phyloP scores from a whole-genome alignment of 2,329 filamentous ascomycete genomes.

The Alternaria brassicicola region DNA sequence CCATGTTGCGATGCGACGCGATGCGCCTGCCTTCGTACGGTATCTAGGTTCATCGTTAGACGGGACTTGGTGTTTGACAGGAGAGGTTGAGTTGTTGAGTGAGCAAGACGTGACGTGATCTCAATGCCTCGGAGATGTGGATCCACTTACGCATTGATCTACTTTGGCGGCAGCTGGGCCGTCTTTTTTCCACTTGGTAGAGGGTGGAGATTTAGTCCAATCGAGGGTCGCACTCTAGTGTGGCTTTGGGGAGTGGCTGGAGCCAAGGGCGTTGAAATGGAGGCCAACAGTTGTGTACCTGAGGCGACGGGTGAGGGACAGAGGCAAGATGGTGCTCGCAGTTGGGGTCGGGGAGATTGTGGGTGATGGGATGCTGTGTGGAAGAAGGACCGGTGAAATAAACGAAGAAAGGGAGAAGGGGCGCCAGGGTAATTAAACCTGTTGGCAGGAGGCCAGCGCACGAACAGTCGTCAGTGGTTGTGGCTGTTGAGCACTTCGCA shows the following conservation, averaged over 20 bases:
- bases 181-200: constrained; percentile 15
- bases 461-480: constrained; percentile 8
- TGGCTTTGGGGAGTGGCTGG: constrained; percentile 5
- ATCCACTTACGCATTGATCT: constrained; percentile 35
- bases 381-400: constrained; percentile 7
- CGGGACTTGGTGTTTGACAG: constrained; percentile 15
- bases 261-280: constrained; percentile 16
- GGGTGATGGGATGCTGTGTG: constrained; percentile 4
- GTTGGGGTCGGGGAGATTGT: background rate
- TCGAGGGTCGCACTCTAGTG: constrained; percentile 8
- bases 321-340: constrained; percentile 8
- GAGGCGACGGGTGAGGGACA: constrained; percentile 3
- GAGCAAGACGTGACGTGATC: background rate
- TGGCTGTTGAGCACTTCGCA: constrained; percentile 7
- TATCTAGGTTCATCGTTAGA: constrained; percentile 32
- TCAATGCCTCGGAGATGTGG: constrained; percentile 15
- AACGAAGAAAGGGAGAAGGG: constrained; percentile 17
- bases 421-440: constrained; percentile 20
- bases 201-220: background rate
- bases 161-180: constrained; percentile 23
- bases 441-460: constrained; percentile 8
- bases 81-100: background rate
- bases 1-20: constrained; percentile 40
- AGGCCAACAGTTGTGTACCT: constrained; percentile 10
- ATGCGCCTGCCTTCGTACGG: constrained; percentile 46